These are phyloP conservation scores for Phytophthora chlamydospora DNA, from an alignment of 352 stramenopile genomes.

Conservation along the genomic window DNA sequence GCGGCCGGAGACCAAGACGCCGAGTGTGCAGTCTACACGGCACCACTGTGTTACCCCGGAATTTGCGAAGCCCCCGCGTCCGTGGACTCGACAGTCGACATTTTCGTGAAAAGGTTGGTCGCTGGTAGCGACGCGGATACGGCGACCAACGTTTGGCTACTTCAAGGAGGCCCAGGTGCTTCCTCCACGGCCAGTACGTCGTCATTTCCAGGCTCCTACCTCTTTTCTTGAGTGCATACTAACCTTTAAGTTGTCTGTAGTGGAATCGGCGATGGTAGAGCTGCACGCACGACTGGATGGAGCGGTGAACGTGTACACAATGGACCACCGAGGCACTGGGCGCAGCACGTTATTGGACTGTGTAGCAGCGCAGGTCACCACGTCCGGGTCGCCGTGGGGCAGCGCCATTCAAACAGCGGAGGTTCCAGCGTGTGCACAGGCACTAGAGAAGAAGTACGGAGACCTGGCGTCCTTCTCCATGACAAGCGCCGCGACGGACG, in stretches of 20 bases:
- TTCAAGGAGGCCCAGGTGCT: slow-evolving; percentile 46
- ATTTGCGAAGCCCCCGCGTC: slow-evolving; percentile 22
- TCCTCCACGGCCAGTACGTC: slow-evolving; percentile 43
- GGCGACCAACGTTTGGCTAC: slow-evolving; percentile 42
- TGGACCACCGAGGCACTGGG: slow-evolving; percentile 54
- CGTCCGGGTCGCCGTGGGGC: slow-evolving; percentile 36
- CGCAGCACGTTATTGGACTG: slow-evolving; percentile 46
- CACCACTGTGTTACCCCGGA: slow-evolving; percentile 42
- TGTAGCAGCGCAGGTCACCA: slow-evolving; percentile 40
- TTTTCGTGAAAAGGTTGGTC: slow-evolving; percentile 48
- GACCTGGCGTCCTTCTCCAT: slow-evolving; percentile 50
- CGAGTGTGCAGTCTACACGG: slow-evolving; percentile 41
- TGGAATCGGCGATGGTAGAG: slow-evolving; percentile 45
- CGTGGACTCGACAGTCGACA: slow-evolving; percentile 24
- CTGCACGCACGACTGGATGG: slow-evolving; percentile 31
- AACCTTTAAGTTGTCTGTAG: slow-evolving; percentile 14
- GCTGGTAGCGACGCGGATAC: slow-evolving; percentile 17
- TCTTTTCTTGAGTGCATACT: not conserved
- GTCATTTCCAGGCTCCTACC: no score
- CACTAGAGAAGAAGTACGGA: slow-evolving; percentile 43
- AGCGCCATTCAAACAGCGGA: slow-evolving; percentile 25
- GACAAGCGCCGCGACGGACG: slow-evolving; percentile 45
- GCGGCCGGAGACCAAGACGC: slow-evolving; percentile 10
- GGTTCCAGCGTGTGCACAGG: slow-evolving; percentile 41
- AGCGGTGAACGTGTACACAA: slow-evolving; percentile 59